Evolutionary conservation across 768 basidiomycete species (phyloP).

Genomic region (Mycena crocata): DNA sequence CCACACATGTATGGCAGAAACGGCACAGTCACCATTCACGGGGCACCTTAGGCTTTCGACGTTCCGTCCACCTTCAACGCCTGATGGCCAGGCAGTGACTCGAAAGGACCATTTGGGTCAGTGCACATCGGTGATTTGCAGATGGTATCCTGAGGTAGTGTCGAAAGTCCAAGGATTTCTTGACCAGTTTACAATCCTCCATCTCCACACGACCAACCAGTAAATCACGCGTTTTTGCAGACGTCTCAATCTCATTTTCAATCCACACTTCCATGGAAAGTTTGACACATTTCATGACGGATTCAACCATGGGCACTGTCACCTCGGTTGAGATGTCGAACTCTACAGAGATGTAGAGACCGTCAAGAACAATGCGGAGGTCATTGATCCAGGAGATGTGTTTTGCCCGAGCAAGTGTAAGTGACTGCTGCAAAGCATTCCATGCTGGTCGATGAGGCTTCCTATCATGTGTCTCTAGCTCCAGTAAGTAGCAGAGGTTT

Average conservation of each 20-base stretch:
- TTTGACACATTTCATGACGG: neutral
- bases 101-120: conserved; percentile 1
- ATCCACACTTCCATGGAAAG: neutral
- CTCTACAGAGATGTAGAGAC: neutral
- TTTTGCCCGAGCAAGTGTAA: neutral
- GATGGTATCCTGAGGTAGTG: conserved; percentile 2
- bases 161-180: conserved; percentile 7
- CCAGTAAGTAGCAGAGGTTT: neutral
- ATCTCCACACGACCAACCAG: neutral
- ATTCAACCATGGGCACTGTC: neutral
- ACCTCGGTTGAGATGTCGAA: neutral
- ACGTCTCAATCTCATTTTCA: neutral
- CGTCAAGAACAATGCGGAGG: neutral
- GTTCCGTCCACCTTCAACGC: neutral
- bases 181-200: neutral
- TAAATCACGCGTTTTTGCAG: neutral
- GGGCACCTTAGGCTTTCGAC: neutral
- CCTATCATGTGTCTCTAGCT: neutral
- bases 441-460: neutral
- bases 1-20: no score
- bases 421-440: neutral
- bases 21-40: neutral
- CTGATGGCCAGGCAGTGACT: neutral
- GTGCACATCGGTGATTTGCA: neutral
- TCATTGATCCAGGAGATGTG: conserved; percentile 1